Percentiles rank a stretch among this genome's conserved stretches.
Evolutionary conservation across 163 green algal genomes (phyloP).

Genomic region (Scenedesmus sp.): DNA sequence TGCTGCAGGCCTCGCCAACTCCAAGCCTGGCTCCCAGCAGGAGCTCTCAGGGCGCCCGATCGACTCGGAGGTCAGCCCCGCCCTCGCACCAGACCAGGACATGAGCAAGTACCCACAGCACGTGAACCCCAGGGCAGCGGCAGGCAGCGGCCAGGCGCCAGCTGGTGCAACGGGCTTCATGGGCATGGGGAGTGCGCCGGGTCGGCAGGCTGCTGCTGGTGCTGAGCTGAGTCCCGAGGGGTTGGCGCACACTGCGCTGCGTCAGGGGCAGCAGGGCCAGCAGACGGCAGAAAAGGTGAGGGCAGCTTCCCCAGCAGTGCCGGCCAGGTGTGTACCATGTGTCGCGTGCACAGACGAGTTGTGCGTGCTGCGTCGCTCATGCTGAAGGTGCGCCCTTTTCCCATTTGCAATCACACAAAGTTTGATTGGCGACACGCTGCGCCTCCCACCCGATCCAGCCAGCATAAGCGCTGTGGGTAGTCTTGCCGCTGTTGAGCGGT

Average conservation of each 20-base stretch:
- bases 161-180: conserved; percentile 3
- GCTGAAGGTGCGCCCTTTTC: not conserved
- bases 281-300: conserved; percentile 37
- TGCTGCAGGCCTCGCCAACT: conserved; percentile 17
- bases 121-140: conserved; percentile 6
- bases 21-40: conserved; percentile 22
- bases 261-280: conserved; percentile 14
- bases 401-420: too few relatives aligned
- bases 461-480: too few relatives aligned
- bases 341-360: not conserved
- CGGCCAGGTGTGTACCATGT: not conserved
- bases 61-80: not conserved
- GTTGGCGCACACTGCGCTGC: not conserved
- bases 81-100: not conserved
- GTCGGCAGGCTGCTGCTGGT: not conserved
- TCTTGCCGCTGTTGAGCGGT: too few relatives aligned
- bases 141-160: not conserved
- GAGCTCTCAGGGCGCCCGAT: not conserved
- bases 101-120: conserved; percentile 11
- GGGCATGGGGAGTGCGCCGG: not conserved
- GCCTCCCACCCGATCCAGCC: too few relatives aligned
- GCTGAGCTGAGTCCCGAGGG: not conserved
- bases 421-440: too few relatives aligned
- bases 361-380: not conserved
- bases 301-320: too few relatives aligned